Conservation (phyloP, 495 filamentous ascomycete genomes). For the Annulohypoxylon maeteangense region DNA sequence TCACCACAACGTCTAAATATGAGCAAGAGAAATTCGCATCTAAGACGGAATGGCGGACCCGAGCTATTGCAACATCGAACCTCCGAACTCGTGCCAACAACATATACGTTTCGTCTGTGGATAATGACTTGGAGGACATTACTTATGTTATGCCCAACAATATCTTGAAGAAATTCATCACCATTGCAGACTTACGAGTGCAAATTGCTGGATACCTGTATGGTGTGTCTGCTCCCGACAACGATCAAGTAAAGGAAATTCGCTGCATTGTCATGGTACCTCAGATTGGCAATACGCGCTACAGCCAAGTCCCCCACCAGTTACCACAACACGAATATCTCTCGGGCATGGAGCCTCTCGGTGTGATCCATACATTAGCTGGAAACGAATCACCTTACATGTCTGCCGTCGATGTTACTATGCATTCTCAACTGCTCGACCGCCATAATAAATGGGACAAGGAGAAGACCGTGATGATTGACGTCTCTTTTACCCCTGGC, state of each 20-base stretch:
- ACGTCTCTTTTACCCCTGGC: slow-evolving; percentile 97
- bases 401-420: slow-evolving; percentile 92
- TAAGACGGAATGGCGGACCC: slow-evolving; percentile 98
- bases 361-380: slow-evolving; percentile 94
- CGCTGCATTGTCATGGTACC: slow-evolving; percentile 96
- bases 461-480: slow-evolving; percentile 91
- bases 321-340: slow-evolving; percentile 94
- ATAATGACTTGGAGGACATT: slow-evolving; percentile 81
- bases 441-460: slow-evolving; percentile 88
- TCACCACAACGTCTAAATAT: slow-evolving; percentile 96
- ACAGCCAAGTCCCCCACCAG: slow-evolving; percentile 90
- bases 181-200: slow-evolving; percentile 94
- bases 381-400: slow-evolving; percentile 97
- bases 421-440: slow-evolving; percentile 89
- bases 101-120: slow-evolving; percentile 96
- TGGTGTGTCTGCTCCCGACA: slow-evolving; percentile 90
- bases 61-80: slow-evolving; percentile 96
- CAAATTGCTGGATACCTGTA: slow-evolving; percentile 98
- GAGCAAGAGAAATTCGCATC: slow-evolving; percentile 98
- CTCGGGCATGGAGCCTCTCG: slow-evolving; percentile 86
- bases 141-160: slow-evolving; percentile 99
- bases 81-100: slow-evolving; percentile 95
- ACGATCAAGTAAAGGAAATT: slow-evolving; percentile 96
- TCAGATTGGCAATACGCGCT: slow-evolving; percentile 93
- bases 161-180: slow-evolving; percentile 97